phyloP scores from a whole-genome alignment of 208 protist species.

The Crithidia brevicula region DNA sequence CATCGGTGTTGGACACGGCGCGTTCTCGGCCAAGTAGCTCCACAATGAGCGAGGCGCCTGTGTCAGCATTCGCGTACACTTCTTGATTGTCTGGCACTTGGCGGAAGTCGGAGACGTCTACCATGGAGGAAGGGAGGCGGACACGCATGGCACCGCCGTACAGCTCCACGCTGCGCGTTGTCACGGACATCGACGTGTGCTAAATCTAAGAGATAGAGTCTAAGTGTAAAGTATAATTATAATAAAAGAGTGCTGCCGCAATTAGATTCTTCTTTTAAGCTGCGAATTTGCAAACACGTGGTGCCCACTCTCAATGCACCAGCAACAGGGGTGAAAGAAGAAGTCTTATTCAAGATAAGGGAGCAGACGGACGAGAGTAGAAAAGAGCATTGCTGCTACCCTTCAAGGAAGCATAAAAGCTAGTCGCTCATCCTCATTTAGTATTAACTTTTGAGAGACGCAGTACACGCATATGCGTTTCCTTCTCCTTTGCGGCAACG shows the following conservation, averaged over 20 bases:
- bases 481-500: not conserved
- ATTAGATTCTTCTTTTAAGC: no score
- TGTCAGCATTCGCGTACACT: constrained; percentile 62
- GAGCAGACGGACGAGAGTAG: not conserved
- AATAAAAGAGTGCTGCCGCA: no score
- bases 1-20: constrained; percentile 44
- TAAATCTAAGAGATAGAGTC: no score
- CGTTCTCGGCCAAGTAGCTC: constrained; percentile 67
- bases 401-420: constrained; percentile 20
- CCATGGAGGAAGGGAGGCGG: constrained; percentile 33
- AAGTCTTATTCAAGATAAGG: not conserved
- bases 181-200: constrained; percentile 3
- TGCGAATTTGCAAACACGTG: no score
- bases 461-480: not conserved
- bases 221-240: no score
- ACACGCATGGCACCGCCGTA: constrained; percentile 79
- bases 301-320: no score
- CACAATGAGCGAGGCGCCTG: constrained; percentile 64
- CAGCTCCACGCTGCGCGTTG: constrained; percentile 36
- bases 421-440: no score
- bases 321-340: no score
- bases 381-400: no score
- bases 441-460: no score
- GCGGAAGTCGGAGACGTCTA: constrained; percentile 69
- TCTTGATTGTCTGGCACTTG: constrained; percentile 85